Conservation (phyloP, 768 basidiomycete species). For the Russula sp. region DNA sequence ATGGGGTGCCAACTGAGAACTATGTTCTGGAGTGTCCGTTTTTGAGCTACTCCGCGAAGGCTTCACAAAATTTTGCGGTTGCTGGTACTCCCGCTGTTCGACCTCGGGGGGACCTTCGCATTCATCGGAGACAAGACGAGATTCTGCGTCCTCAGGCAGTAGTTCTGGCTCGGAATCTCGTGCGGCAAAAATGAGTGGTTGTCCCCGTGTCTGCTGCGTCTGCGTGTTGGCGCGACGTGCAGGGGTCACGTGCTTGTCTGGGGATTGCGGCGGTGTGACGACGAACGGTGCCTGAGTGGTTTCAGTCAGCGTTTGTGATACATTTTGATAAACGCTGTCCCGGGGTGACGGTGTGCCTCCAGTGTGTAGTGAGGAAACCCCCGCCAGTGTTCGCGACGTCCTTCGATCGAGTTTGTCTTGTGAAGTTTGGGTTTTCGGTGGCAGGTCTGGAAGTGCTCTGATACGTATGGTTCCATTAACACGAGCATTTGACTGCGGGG, state of each 20-base stretch:
- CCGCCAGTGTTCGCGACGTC: neutral
- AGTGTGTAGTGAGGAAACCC: neutral
- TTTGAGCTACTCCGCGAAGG: neutral
- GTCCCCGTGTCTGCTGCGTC: neutral
- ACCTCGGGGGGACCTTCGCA: neutral
- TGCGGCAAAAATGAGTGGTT: neutral
- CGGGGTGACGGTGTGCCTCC: neutral
- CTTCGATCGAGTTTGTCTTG: neutral
- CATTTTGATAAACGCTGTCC: neutral
- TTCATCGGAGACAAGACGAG: neutral
- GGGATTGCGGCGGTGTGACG: conserved; percentile 9
- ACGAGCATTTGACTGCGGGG: conserved; percentile 3
- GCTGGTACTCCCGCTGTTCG: neutral
- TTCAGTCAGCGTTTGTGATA: neutral
- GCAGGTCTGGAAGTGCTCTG: neutral
- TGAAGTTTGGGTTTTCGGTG: neutral
- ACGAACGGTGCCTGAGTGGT: neutral
- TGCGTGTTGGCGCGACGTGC: conserved; percentile 7
- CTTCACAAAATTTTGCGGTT: neutral
- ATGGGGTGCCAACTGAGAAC: neutral
- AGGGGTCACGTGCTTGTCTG: neutral
- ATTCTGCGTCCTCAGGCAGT: neutral
- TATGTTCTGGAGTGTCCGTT: neutral
- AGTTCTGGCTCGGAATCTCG: neutral
- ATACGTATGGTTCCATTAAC: neutral